Conservation (phyloP, 371 early-diverging fungal species). For the Fennellomyces sp. region DNA sequence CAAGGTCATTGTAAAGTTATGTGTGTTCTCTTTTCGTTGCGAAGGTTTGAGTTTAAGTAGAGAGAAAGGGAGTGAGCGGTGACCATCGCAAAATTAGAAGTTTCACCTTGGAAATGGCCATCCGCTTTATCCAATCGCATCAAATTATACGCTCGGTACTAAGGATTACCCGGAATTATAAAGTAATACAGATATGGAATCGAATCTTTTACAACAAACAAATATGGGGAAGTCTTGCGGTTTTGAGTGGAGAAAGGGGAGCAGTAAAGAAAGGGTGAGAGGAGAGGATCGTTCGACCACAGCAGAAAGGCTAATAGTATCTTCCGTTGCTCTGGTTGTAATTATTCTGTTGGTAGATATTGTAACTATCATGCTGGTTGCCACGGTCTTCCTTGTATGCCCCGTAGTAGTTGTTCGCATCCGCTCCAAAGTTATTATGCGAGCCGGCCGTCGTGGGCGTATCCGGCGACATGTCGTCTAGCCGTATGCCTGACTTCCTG, state of each 20-base stretch:
- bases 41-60: not conserved
- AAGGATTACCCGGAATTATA: too few relatives aligned
- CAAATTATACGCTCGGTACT: too few relatives aligned
- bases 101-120: too few relatives aligned
- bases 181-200: too few relatives aligned
- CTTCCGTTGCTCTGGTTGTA: slow-evolving; percentile 5
- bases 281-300: not conserved
- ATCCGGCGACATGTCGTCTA: slow-evolving; percentile 47
- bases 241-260: not conserved
- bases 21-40: not conserved
- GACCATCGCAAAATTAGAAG: too few relatives aligned
- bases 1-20: not conserved
- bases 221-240: too few relatives aligned
- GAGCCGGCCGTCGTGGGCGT: slow-evolving; percentile 37
- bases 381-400: slow-evolving; percentile 8
- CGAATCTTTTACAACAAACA: too few relatives aligned
- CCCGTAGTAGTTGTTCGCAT: slow-evolving; percentile 13
- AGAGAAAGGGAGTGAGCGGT: slow-evolving; percentile 1
- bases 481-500: slow-evolving; percentile 47
- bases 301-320: slow-evolving; percentile 12
- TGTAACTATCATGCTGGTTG: slow-evolving; percentile 15
- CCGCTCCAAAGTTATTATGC: slow-evolving; percentile 14
- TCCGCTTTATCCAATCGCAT: too few relatives aligned
- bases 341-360: slow-evolving; percentile 15
- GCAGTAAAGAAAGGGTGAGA: too few relatives aligned